phyloP scores from a whole-genome alignment of 2,329 filamentous ascomycete genomes.

The Microdochium paspali region DNA sequence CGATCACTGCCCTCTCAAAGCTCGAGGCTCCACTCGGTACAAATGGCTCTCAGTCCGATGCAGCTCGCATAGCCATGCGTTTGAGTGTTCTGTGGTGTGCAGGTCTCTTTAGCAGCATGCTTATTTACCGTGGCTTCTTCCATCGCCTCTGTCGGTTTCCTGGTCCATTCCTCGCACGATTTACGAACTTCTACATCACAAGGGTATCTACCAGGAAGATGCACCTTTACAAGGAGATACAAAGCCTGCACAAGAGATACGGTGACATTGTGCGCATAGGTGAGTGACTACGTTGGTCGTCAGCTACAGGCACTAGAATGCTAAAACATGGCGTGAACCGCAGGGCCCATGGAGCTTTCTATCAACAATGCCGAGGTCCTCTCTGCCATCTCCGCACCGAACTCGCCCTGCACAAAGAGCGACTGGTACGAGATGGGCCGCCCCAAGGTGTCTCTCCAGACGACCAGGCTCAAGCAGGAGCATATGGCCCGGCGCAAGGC shows the following conservation, averaged over 20 bases:
- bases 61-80: neutral
- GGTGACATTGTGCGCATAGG: conserved; percentile 20
- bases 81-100: neutral
- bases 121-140: neutral
- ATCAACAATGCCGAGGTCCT: conserved; percentile 18
- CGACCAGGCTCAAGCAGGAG: conserved; percentile 17
- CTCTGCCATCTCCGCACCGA: conserved; percentile 15
- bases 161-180: neutral
- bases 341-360: conserved; percentile 22
- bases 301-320: no score
- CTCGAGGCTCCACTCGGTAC: neutral
- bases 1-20: neutral
- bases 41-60: neutral
- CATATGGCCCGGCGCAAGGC: conserved; percentile 9
- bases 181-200: conserved; percentile 4
- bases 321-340: no score
- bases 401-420: conserved; percentile 19
- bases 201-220: conserved; percentile 9
- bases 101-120: neutral
- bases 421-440: conserved; percentile 22
- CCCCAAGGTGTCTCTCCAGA: conserved; percentile 18
- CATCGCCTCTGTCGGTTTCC: neutral
- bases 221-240: conserved; percentile 14
- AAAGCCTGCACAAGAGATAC: conserved; percentile 15
- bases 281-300: no score